These are phyloP conservation scores for Cytospora chrysosperma DNA, from an alignment of 2,329 filamentous ascomycete species.

Conservation along the genomic window DNA sequence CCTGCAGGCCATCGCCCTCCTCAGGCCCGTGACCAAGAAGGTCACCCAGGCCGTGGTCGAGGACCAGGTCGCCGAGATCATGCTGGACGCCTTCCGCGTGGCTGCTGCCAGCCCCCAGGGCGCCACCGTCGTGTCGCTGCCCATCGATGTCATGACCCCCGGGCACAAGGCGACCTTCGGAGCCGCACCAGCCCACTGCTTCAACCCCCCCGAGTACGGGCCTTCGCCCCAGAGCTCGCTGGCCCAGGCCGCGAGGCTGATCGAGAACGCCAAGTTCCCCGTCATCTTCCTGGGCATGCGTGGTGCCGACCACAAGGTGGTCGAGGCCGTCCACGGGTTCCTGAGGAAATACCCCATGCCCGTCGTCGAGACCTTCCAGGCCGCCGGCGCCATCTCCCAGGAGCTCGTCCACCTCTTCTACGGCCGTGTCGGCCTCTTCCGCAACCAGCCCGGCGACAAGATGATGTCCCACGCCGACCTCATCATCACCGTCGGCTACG, in stretches of 20 bases:
- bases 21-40: slow-evolving; percentile 44
- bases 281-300: slow-evolving; percentile 47
- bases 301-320: slow-evolving; percentile 40
- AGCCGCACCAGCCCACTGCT: slow-evolving; percentile 40
- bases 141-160: slow-evolving; percentile 43
- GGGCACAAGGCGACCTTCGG: slow-evolving; percentile 36
- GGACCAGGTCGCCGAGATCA: slow-evolving; percentile 47
- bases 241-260: slow-evolving; percentile 35
- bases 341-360: slow-evolving; percentile 42
- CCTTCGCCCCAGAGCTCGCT: slow-evolving; percentile 36
- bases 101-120: slow-evolving; percentile 43
- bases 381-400: slow-evolving; percentile 45
- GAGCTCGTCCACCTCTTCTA: slow-evolving; percentile 45
- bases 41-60: slow-evolving; percentile 43
- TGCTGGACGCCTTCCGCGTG: slow-evolving; percentile 45
- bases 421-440: slow-evolving; percentile 47
- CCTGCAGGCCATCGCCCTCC: slow-evolving; percentile 43
- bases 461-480: slow-evolving; percentile 44
- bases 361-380: slow-evolving; percentile 51
- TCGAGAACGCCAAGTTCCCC: slow-evolving; percentile 38
- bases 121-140: slow-evolving; percentile 43
- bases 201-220: slow-evolving; percentile 41
- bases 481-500: slow-evolving; percentile 46
- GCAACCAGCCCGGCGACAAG: slow-evolving; percentile 48
- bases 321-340: slow-evolving; percentile 41